A percentile compares a stretch with the other conserved stretches of the same genome.
These are phyloP conservation scores for Ustilago cynodontis DNA, from an alignment of 1,284 basidiomycete genomes.

Conservation along the genomic window DNA sequence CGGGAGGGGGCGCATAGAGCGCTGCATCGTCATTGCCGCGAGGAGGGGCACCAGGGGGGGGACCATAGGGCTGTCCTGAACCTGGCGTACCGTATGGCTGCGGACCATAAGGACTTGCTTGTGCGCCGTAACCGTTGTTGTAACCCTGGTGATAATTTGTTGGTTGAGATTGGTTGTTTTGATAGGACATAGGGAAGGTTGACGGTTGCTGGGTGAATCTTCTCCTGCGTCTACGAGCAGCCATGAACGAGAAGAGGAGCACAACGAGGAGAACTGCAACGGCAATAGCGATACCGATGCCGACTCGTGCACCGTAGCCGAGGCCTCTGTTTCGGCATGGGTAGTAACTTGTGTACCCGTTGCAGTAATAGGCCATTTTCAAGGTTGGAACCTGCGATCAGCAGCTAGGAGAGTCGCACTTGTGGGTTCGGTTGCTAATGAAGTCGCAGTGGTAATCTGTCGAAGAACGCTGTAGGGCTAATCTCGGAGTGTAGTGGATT, in stretches of 20 bases:
- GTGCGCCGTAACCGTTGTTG: constrained; percentile 23
- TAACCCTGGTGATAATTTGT: constrained; percentile 27
- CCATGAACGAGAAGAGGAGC: constrained; percentile 9
- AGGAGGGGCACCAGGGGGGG: constrained; percentile 33
- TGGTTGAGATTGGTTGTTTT: constrained; percentile 26
- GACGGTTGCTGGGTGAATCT: constrained; percentile 18
- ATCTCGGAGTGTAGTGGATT: too few species aligned
- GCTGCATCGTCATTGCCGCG: constrained; percentile 19
- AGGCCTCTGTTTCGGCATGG: constrained; percentile 19
- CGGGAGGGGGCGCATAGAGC: constrained; percentile 39
- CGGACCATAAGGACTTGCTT: constrained; percentile 28
- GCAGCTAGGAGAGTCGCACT: neutral
- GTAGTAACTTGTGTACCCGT: constrained; percentile 23
- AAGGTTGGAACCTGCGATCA: neutral
- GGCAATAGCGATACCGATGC: constrained; percentile 44
- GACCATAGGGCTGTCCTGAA: constrained; percentile 29
- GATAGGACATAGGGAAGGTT: constrained; percentile 34
- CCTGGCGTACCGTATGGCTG: constrained; percentile 21
- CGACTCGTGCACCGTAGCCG: constrained; percentile 30
- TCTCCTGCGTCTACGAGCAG: constrained; percentile 34
- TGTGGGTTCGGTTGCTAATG: neutral
- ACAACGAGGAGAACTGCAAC: constrained; percentile 24
- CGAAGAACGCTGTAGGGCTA: neutral
- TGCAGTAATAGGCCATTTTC: constrained; percentile 34
- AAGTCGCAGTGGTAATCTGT: neutral